Conservation (phyloP, 2,329 filamentous ascomycete genomes). For the Penicillium polonicum region DNA sequence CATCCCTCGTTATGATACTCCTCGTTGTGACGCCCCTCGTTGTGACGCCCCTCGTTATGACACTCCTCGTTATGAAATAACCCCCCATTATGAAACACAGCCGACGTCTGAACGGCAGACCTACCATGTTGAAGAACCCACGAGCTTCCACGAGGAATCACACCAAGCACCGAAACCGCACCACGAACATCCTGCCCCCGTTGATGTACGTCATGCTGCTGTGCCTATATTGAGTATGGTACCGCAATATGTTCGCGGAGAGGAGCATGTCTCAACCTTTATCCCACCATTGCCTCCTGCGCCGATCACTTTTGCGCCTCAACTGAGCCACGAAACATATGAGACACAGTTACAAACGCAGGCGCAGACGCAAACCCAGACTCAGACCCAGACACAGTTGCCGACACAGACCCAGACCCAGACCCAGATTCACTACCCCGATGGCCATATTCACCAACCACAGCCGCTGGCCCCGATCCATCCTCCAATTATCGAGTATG, state of each 20-base stretch:
- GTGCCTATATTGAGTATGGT: conserved; percentile 37
- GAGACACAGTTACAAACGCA: background rate
- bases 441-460: conserved; percentile 28
- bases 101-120: conserved; percentile 1
- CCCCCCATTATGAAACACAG: background rate
- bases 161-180: conserved; percentile 4
- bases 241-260: conserved; percentile 47
- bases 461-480: conserved; percentile 44
- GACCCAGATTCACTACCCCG: background rate
- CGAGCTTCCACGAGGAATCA: background rate
- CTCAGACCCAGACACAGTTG: background rate
- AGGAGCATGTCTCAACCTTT: conserved; percentile 42
- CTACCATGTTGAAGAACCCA: conserved; percentile 2
- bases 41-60: background rate
- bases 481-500: conserved; percentile 39
- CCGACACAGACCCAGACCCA: conserved; percentile 6
- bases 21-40: background rate
- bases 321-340: conserved; percentile 11
- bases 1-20: background rate
- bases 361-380: background rate
- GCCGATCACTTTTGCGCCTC: conserved; percentile 16
- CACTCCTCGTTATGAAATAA: background rate
- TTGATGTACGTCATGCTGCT: background rate
- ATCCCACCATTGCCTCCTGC: conserved; percentile 21
- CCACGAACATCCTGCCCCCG: background rate